Evolutionary conservation across 805 yeast genomes (phyloP).

Genomic region (Barnettozyma californica): DNA sequence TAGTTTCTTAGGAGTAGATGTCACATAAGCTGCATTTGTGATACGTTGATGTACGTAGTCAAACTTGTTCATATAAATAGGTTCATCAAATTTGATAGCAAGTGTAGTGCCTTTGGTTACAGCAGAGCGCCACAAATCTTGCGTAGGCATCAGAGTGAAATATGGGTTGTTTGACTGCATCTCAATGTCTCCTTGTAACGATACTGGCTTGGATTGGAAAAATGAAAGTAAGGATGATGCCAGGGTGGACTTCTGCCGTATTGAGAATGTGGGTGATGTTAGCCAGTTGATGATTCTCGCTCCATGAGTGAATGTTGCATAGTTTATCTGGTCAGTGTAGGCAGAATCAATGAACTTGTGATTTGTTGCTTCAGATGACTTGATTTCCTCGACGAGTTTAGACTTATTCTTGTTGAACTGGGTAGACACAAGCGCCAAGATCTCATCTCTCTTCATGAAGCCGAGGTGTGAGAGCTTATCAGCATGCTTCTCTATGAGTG

Average conservation of each 20-base stretch:
- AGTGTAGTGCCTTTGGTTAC: conserved; percentile 15
- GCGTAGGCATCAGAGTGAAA: conserved; percentile 16
- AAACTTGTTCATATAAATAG: conserved; percentile 32
- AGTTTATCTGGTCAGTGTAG: conserved; percentile 27
- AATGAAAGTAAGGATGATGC: background rate
- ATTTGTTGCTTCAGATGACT: conserved; percentile 6
- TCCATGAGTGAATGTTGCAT: conserved; percentile 31
- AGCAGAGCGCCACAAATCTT: conserved; percentile 24
- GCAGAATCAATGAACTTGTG: conserved; percentile 7
- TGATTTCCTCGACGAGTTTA: conserved; percentile 19
- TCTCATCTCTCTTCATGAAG: conserved; percentile 20
- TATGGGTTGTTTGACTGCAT: conserved; percentile 14
- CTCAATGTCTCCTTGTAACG: background rate
- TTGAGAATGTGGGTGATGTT: conserved; percentile 29
- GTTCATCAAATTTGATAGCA: conserved; percentile 34
- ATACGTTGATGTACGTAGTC: conserved; percentile 33
- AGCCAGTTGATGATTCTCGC: conserved; percentile 32
- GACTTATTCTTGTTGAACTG: conserved; percentile 22
- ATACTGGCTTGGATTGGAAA: background rate
- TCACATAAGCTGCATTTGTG: conserved; percentile 32
- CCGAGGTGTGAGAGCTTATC: conserved; percentile 18
- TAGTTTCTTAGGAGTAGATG: conserved; percentile 34
- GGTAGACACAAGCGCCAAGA: conserved; percentile 14
- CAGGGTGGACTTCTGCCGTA: conserved; percentile 10
- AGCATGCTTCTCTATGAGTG: conserved; percentile 15